Evolutionary conservation across 495 filamentous ascomycete species (phyloP).

Genomic region (Podospora pseudoanserina): DNA sequence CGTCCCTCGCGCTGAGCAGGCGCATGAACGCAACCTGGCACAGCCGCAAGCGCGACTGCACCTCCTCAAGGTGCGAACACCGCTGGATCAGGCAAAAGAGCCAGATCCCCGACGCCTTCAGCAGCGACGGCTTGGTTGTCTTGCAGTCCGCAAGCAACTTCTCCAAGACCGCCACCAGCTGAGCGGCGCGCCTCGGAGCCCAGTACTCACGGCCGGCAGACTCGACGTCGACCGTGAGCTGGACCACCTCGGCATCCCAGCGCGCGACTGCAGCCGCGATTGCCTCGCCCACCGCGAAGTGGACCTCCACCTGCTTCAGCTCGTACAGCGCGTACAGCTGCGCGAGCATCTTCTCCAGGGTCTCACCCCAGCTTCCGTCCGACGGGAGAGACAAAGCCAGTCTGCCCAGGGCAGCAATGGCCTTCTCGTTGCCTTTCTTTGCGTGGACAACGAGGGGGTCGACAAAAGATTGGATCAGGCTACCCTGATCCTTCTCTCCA

Average conservation of each 20-base stretch:
- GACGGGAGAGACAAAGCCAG: slow-evolving; percentile 50
- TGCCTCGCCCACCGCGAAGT: slow-evolving; percentile 86
- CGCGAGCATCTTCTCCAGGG: slow-evolving; percentile 49
- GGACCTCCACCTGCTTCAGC: slow-evolving; percentile 75
- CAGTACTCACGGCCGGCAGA: slow-evolving; percentile 29
- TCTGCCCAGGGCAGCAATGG: slow-evolving; percentile 72
- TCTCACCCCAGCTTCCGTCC: slow-evolving; percentile 18
- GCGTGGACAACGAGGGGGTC: slow-evolving; percentile 61
- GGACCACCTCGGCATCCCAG: slow-evolving; percentile 63
- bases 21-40: slow-evolving; percentile 85
- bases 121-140: slow-evolving; percentile 76
- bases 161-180: slow-evolving; percentile 56
- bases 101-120: slow-evolving; percentile 90
- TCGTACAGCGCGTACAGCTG: slow-evolving; percentile 74
- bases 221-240: slow-evolving; percentile 48
- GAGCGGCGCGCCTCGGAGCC: slow-evolving; percentile 39
- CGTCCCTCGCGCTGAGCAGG: slow-evolving; percentile 82
- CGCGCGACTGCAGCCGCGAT: slow-evolving; percentile 70
- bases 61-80: slow-evolving; percentile 68
- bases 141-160: slow-evolving; percentile 70
- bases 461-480: slow-evolving; percentile 37
- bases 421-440: slow-evolving; percentile 75
- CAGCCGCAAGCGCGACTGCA: slow-evolving; percentile 67
- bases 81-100: slow-evolving; percentile 88
- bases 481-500: not conserved